A percentile compares a stretch with the other conserved stretches of the same genome.
phyloP scores from a whole-genome alignment of 768 basidiomycete species.

The Ramaria rubella region DNA sequence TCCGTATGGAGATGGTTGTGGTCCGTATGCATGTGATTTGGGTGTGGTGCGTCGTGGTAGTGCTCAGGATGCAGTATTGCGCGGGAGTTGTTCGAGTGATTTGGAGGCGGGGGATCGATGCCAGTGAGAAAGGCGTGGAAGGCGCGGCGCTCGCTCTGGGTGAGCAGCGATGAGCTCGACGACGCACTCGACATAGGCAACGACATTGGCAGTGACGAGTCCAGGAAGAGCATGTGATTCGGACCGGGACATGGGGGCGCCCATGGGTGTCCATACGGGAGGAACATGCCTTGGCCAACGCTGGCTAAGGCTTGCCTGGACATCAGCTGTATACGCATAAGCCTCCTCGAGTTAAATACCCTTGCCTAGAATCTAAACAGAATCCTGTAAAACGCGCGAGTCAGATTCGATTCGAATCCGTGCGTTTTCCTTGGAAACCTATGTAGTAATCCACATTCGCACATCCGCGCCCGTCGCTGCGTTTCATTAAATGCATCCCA shows the following conservation, averaged over 20 bases:
- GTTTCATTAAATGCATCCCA: too few relatives aligned
- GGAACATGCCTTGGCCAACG: too few relatives aligned
- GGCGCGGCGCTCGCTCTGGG: constrained; percentile 57
- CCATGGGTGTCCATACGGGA: not conserved
- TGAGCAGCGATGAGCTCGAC: constrained; percentile 45
- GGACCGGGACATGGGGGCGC: not conserved
- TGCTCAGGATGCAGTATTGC: not conserved
- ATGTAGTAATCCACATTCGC: too few relatives aligned
- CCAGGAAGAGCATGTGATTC: constrained; percentile 20
- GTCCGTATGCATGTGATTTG: constrained; percentile 43
- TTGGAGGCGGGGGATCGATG: constrained; percentile 30
- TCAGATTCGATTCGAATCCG: too few relatives aligned
- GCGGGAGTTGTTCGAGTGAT: not conserved
- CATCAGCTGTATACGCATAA: too few relatives aligned
- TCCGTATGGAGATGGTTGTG: too few relatives aligned
- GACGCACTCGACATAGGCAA: constrained; percentile 28
- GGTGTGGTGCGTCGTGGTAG: constrained; percentile 24
- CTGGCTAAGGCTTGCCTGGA: too few relatives aligned
- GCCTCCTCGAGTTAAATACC: too few relatives aligned
- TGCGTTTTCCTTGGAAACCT: too few relatives aligned
- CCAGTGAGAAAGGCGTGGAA: constrained; percentile 64
- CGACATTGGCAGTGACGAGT: constrained; percentile 24
- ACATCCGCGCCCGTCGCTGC: too few relatives aligned
- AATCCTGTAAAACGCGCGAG: too few relatives aligned
- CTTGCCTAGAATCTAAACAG: too few relatives aligned